phyloP scores from a whole-genome alignment of 495 filamentous ascomycete species.

The Penicillium simplicissimum region DNA sequence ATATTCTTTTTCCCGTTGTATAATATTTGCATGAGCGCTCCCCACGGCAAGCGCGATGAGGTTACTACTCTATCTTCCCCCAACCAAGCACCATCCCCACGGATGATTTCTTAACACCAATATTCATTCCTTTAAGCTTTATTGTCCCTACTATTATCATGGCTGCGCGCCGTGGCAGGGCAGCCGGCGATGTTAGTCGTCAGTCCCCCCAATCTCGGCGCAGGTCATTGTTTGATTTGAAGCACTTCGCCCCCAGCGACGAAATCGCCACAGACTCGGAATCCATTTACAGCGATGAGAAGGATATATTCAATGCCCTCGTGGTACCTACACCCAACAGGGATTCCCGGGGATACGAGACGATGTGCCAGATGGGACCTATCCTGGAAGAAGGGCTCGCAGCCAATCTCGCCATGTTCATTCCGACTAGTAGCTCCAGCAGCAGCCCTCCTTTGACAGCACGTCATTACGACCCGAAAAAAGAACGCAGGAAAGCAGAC shows the following conservation, averaged over 20 bases:
- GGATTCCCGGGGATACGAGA: slow-evolving; percentile 12
- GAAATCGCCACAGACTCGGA: slow-evolving; percentile 29
- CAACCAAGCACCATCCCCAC: slow-evolving; percentile 1
- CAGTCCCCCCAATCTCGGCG: not conserved
- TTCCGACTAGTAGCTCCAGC: slow-evolving; percentile 16
- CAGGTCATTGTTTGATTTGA: not conserved
- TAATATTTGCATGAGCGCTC: slow-evolving; percentile 24
- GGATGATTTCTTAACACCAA: not conserved
- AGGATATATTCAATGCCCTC: slow-evolving; percentile 46
- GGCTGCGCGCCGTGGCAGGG: not conserved
- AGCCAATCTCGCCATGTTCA: slow-evolving; percentile 38
- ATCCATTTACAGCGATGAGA: slow-evolving; percentile 40
- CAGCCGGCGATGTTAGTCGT: not conserved
- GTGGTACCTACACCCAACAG: slow-evolving; percentile 28
- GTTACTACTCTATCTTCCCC: not conserved
- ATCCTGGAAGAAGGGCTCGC: slow-evolving; percentile 31
- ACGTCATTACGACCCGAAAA: not conserved
- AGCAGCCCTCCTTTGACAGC: slow-evolving; percentile 5
- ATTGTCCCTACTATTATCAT: not conserved
- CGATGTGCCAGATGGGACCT: slow-evolving; percentile 14
- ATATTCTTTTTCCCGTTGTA: slow-evolving; percentile 25
- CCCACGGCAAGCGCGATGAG: slow-evolving; percentile 27
- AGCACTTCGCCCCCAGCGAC: not conserved
- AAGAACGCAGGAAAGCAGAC: slow-evolving; percentile 6
- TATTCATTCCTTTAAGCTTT: not conserved